phyloP scores from a whole-genome alignment of 345 rosid species.

The Murraya paniculata region DNA sequence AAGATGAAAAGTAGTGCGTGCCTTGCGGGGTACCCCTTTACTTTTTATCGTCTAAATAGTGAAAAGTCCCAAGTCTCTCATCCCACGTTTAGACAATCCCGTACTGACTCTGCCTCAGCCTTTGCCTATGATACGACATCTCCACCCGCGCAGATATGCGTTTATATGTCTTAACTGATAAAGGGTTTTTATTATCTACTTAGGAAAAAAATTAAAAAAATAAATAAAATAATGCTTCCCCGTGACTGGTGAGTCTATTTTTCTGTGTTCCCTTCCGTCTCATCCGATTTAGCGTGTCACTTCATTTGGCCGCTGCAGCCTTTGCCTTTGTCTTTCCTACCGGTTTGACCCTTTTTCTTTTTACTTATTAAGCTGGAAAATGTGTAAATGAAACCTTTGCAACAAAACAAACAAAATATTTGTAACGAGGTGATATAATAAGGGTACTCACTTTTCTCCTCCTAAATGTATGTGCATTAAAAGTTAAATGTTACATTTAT shows the following conservation, averaged over 20 bases:
- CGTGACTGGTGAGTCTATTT: slow-evolving; percentile 7
- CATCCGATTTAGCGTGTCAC: not conserved
- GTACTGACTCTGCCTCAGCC: too few species aligned
- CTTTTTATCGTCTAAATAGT: not conserved
- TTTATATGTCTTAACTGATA: too few species aligned
- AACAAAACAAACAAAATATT: too few species aligned
- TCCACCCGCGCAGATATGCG: too few species aligned
- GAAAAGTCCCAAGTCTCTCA: not conserved
- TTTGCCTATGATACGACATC: too few species aligned
- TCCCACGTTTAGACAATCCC: too few species aligned
- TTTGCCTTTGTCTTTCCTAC: not conserved
- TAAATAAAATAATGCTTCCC: not conserved
- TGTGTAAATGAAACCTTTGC: too few species aligned
- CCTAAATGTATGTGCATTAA: not conserved
- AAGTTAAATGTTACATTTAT: not conserved
- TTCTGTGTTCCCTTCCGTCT: slow-evolving; percentile 22
- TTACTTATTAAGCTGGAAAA: too few species aligned
- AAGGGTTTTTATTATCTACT: too few species aligned
- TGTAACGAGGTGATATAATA: too few species aligned
- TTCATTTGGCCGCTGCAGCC: not conserved
- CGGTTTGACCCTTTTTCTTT: not conserved
- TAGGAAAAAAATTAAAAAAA: too few species aligned
- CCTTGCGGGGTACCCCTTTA: slow-evolving; percentile 40
- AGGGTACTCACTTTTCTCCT: too few species aligned
- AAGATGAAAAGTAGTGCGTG: slow-evolving; percentile 32